Evolutionary conservation across 129 eudicot genomes (phyloP), one percentile per base, ranked within the genome.

Genomic region (Flaveria sonorensis): DNA sequence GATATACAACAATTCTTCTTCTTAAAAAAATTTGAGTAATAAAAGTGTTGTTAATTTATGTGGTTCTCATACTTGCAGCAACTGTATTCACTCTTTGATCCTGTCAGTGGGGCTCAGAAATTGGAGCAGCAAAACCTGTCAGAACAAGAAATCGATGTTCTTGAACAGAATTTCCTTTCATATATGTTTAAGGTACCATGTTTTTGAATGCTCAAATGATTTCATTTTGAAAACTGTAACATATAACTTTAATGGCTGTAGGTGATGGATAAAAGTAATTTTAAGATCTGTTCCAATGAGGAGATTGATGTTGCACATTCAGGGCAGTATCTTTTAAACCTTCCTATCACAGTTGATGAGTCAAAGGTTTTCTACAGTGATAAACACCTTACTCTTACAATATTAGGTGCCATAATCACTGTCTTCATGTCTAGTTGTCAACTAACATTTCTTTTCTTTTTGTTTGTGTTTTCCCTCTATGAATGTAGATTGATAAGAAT

Each of bases 181-280:
- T 90, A 90, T 59, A 71, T 93, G 78, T 90, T 90, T 75, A 86
- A 87, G 92, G 98, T 88, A 83, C 26, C 67, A 7, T 61, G 50
- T 45, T 23, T n/a, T 55, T 28, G 4, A 18, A 65, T 56, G 20
- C 56, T 75, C 50, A 63, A 63, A 16, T 18, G 18, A 32, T 14
- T 10, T 2, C 18, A 18, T 19, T 13, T 51, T 52, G 3, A 71
- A 48, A n/a, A 18, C 63, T 24, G 51, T 48, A 64, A 50, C 47
- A 62, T 60, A 59, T 18, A 79, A 14, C 56, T 28, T 26, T 24
- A 5, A 40, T 64, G 19, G 70, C 42, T 81, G 64, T 82, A 89
- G 98, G 84, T 93, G 19, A 90, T 93, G 98, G 96, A 93, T 13
- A 93, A 93, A 83, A 93, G 98, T 88, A 90, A 93, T 76, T 93